Base-by-base conservation (phyloP, 768 basidiomycete species). In the Vararia minispora region DNA sequence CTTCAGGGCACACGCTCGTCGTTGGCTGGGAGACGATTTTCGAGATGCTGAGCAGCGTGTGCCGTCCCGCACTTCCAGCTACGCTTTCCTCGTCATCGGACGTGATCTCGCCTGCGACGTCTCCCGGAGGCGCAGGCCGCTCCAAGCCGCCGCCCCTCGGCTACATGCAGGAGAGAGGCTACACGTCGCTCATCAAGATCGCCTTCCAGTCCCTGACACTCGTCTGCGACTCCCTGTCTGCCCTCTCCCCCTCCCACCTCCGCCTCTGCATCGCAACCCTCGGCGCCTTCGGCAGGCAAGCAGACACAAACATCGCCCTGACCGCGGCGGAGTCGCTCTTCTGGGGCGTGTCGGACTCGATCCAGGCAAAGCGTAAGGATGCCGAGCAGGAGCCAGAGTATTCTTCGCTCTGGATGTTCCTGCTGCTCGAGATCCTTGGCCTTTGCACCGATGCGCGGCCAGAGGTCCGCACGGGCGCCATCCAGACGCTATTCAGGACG, bases 261-360 rank as follows among this genome's bases (percentile, higher is more conserved):
- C 79, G 80, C 6, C 66, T 87, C 7, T 97, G 91, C 50, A 94
- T 98, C 58, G 74, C 69, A 44, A 92, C 94, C 4, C 67, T 99
- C 0, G 88, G 88, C 5, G 79, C 83, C 39, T 99, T 94, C 58
- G 91, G 92, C 6, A 73, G 80, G 13, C 94, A 98, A 51, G 71
- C 77, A 1, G 95, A 98, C 47, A 92, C 94, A 27, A 99, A 99
- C 50, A 94, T 99, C 40, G 87, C 91, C 1, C 62, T 99, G 39
- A 94, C 94, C 1, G 88, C 89, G 0, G 89, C 92, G 0, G 89
- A 89, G 41, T 90, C 88, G 37, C 61, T 97, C 3, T 65, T 99
- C 4, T 98, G 94, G 94, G 83, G 86, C 43, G 86, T 99, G 0
- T 95, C 92, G 0, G 94, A 99, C 54, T 84, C 88, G 1, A 87